Conservation (phyloP, 2,329 filamentous ascomycete species). For the Ophiostoma pallidulum region DNA sequence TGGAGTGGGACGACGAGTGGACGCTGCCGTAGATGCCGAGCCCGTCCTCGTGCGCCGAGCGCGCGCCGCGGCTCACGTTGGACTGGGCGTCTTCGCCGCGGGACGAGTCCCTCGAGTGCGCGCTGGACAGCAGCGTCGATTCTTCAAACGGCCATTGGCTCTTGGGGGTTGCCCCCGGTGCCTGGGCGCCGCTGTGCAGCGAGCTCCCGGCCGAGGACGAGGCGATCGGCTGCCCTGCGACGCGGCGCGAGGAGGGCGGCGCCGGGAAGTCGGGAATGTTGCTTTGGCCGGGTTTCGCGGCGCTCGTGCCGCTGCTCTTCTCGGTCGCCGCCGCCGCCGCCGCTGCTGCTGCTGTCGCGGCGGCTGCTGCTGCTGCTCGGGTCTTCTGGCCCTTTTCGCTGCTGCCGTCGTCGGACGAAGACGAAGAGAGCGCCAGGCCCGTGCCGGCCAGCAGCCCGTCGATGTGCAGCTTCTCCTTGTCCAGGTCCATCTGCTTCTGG, state of each 20-base stretch:
- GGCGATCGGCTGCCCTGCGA: not conserved
- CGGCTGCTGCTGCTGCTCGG: not conserved
- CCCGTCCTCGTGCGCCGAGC: not conserved
- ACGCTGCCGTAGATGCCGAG: constrained; percentile 9
- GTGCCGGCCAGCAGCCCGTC: constrained; percentile 5
- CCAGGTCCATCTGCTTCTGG: not conserved
- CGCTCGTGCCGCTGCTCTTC: no score
- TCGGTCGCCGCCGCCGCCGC: not conserved
- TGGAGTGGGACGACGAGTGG: not conserved
- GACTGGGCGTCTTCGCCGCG: not conserved
- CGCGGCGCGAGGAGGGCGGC: constrained; percentile 5
- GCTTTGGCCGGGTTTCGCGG: no score
- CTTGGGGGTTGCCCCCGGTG: not conserved
- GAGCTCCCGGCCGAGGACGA: not conserved
- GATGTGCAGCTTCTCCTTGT: not conserved
- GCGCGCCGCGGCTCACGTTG: not conserved
- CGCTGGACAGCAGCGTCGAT: constrained; percentile 14
- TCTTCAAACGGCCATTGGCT: constrained; percentile 17
- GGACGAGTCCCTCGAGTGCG: constrained; percentile 1
- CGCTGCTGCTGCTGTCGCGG: not conserved
- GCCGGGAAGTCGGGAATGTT: constrained; percentile 13
- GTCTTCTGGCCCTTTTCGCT: not conserved
- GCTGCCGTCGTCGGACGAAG: not conserved
- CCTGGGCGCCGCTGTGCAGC: not conserved
- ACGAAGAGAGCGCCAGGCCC: constrained; percentile 1